phyloP scores from a whole-genome alignment of 805 yeast species.

The Komagataella phaffii region DNA sequence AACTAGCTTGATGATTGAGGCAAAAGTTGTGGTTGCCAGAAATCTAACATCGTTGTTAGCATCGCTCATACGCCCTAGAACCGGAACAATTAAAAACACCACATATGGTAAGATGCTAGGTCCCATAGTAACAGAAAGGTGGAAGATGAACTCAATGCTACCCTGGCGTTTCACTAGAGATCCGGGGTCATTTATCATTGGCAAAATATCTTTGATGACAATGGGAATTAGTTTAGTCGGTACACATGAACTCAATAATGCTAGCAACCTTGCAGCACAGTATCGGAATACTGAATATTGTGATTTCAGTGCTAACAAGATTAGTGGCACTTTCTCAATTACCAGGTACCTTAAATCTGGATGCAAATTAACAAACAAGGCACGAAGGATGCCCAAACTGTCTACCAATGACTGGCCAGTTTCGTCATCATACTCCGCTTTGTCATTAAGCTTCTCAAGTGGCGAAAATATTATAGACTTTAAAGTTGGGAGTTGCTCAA shows the following conservation, averaged over 20 bases:
- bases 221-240: conserved; percentile 67
- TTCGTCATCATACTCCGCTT: conserved; percentile 21
- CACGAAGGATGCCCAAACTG: conserved; percentile 69
- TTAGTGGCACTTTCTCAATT: conserved; percentile 36
- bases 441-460: conserved; percentile 20
- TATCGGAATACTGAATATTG: conserved; percentile 75
- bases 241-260: conserved; percentile 57
- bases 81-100: conserved; percentile 90
- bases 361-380: conserved; percentile 53
- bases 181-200: conserved; percentile 68
- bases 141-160: conserved; percentile 83
- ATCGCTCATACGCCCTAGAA: conserved; percentile 96
- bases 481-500: conserved; percentile 54
- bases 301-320: conserved; percentile 45
- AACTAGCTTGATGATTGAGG: conserved; percentile 85
- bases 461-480: conserved; percentile 55
- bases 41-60: conserved; percentile 78
- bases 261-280: conserved; percentile 81
- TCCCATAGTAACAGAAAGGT: conserved; percentile 77
- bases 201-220: conserved; percentile 65
- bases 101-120: conserved; percentile 84
- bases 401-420: conserved; percentile 77
- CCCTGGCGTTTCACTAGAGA: conserved; percentile 74
- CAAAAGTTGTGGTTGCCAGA: conserved; percentile 91
- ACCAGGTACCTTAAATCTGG: conserved; percentile 32